Conservation (phyloP, 305 asterid species). For the Solanum hybrid region DNA sequence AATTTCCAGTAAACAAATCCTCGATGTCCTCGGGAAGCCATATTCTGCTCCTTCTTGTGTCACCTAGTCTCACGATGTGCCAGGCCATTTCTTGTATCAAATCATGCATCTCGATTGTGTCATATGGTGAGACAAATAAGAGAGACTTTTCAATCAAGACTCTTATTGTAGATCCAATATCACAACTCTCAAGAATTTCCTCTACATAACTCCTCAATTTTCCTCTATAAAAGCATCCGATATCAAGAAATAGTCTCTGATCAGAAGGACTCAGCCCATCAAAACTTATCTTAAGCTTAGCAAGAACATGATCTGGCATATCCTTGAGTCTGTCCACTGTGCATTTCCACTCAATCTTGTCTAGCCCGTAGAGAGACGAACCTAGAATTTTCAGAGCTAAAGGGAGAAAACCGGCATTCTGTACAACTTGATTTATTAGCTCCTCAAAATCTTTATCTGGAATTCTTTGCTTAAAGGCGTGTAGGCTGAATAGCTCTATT, state of each 20-base stretch:
- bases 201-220: conserved; percentile 4
- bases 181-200: conserved; percentile 5
- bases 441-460: background rate
- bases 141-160: conserved; percentile 12
- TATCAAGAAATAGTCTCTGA: conserved; percentile 5
- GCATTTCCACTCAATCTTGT: background rate
- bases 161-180: background rate
- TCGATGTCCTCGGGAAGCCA: conserved; percentile 4
- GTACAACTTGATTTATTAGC: background rate
- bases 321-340: background rate
- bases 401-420: background rate
- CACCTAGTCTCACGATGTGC: conserved; percentile 1
- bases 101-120: conserved; percentile 8
- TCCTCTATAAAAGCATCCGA: conserved; percentile 4
- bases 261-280: background rate
- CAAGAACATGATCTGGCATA: conserved; percentile 4
- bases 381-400: conserved; percentile 12
- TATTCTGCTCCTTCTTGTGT: conserved; percentile 1
- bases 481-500: conserved; percentile 8
- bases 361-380: conserved; percentile 2
- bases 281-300: conserved; percentile 13
- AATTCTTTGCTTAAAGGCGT: conserved; percentile 9
- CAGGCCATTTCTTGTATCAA: conserved; percentile 12
- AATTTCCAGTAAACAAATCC: conserved; percentile 5
- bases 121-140: conserved; percentile 1